Conservation (phyloP, 1,284 basidiomycete species). For the Trichosporon sp. region DNA sequence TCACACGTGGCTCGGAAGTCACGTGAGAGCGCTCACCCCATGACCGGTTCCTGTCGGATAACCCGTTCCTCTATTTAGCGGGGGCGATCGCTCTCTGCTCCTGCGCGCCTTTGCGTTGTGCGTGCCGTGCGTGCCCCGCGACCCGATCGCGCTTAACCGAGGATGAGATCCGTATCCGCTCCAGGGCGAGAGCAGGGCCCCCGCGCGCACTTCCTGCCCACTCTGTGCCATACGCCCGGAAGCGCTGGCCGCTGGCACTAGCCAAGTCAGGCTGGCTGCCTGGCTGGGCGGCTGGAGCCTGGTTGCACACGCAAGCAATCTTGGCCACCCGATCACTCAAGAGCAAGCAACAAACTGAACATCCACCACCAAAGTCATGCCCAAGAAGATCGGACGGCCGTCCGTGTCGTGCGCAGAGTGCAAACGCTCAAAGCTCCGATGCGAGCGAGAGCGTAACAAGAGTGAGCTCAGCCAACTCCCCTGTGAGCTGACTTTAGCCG, state of each 20-base stretch:
- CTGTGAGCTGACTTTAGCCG: not conserved
- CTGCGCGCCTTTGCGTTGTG: too few species aligned
- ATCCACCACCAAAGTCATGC: not conserved
- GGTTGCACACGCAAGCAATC: not conserved
- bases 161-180: too few species aligned
- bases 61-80: not conserved
- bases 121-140: too few species aligned
- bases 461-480: not conserved
- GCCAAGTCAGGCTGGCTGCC: not conserved
- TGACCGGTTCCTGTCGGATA: not conserved
- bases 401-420: slow-evolving; percentile 3
- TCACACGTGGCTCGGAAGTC: too few species aligned
- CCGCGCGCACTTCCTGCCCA: too few species aligned
- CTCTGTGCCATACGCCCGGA: too few species aligned
- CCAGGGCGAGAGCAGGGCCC: too few species aligned
- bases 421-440: slow-evolving; percentile 1
- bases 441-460: not conserved
- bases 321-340: not conserved
- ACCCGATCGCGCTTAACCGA: too few species aligned
- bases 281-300: not conserved
- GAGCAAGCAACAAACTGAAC: not conserved
- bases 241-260: too few species aligned
- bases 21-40: not conserved
- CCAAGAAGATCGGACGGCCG: not conserved
- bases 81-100: not conserved